Evolutionary conservation across 352 stramenopile species (phyloP).

Genomic region (Phytophthora sp.): DNA sequence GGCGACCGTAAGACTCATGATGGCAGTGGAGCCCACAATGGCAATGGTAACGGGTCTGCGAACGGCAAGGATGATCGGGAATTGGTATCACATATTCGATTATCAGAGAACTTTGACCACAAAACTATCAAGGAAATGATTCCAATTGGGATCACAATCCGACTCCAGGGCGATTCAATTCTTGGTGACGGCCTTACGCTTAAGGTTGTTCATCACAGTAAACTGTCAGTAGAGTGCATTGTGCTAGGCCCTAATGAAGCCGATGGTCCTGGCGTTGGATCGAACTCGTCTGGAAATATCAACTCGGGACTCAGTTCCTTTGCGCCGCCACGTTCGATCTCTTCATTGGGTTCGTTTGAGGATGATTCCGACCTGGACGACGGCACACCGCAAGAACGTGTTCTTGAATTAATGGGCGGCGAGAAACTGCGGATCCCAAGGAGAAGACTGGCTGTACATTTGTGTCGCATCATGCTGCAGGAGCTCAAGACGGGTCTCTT

Average conservation of each 20-base stretch:
- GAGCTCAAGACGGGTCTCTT: conserved; percentile 75
- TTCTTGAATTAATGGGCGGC: conserved; percentile 82
- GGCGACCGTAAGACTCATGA: conserved; percentile 58
- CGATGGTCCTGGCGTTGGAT: conserved; percentile 6
- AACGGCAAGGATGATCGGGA: conserved; percentile 46
- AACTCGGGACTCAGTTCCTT: conserved; percentile 26
- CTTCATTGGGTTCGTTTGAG: conserved; percentile 50
- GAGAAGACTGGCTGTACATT: conserved; percentile 73
- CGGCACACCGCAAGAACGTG: conserved; percentile 46
- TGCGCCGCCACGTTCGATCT: conserved; percentile 41
- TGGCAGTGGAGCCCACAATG: conserved; percentile 20
- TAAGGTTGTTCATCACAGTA: conserved; percentile 85
- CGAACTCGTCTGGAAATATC: conserved; percentile 9
- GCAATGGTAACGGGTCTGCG: conserved; percentile 7
- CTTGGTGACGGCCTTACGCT: conserved; percentile 76
- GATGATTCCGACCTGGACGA: conserved; percentile 42
- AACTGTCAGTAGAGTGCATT: conserved; percentile 84
- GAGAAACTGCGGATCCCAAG: conserved; percentile 86
- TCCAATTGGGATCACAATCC: conserved; percentile 83
- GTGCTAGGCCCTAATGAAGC: conserved; percentile 65
- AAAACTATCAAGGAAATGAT: conserved; percentile 92
- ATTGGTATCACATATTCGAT: conserved; percentile 75
- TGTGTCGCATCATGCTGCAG: conserved; percentile 71
- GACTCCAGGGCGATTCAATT: conserved; percentile 78
- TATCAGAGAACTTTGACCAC: conserved; percentile 91